Percentiles rank a stretch among this genome's conserved stretches.
phyloP scores from a whole-genome alignment of 495 filamentous ascomycete species.

The Trichoderma orchidacearum region DNA sequence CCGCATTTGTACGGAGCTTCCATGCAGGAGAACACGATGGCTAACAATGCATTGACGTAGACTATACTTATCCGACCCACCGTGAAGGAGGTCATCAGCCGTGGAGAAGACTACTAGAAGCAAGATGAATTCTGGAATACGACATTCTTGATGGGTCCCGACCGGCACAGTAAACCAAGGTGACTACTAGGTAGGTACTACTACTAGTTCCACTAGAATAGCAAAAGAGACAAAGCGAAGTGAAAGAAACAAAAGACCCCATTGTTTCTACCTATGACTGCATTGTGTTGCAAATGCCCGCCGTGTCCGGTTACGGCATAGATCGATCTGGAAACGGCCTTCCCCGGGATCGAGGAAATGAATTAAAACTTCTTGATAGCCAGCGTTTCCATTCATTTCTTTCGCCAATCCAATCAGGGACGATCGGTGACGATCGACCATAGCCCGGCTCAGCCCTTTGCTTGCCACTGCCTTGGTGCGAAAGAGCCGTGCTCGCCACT shows the following conservation, averaged over 20 bases:
- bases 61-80: constrained; percentile 78
- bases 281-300: background rate
- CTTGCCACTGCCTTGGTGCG: background rate
- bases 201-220: background rate
- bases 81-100: constrained; percentile 86
- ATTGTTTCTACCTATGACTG: no score
- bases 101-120: constrained; percentile 75
- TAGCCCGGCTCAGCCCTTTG: no score
- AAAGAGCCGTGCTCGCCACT: background rate
- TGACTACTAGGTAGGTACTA: no score
- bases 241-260: no score
- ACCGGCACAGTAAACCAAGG: no score
- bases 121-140: constrained; percentile 1
- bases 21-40: background rate
- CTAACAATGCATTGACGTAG: constrained; percentile 29
- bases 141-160: background rate
- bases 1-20: background rate
- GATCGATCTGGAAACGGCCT: background rate
- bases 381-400: background rate
- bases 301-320: background rate
- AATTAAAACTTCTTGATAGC: background rate
- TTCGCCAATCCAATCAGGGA: background rate
- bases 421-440: background rate
- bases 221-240: background rate
- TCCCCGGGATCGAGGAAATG: background rate